Conservation (phyloP, 169 alveolate species). For the Pseudocohnilembus persalinus region DNA sequence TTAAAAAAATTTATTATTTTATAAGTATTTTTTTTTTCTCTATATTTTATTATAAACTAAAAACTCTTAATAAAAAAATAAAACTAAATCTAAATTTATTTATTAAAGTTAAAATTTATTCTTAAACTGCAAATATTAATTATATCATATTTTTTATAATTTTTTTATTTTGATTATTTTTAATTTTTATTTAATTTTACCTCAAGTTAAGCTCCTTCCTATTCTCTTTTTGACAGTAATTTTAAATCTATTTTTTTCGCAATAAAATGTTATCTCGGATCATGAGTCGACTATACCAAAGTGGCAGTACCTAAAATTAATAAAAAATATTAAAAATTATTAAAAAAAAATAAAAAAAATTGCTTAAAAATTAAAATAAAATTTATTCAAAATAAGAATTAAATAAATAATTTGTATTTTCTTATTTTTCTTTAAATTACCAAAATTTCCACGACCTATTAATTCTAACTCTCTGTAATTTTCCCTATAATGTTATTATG, state of each 20-base stretch:
- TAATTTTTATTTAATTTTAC: background rate
- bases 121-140: background rate
- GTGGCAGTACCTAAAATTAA: conserved; percentile 64
- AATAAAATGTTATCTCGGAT: conserved; percentile 48
- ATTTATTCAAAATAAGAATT: too few species aligned
- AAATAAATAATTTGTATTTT: too few species aligned
- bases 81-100: background rate
- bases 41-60: background rate
- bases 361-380: background rate
- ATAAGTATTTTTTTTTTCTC: background rate
- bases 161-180: background rate
- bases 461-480: conserved; percentile 56
- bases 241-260: conserved; percentile 74
- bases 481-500: background rate
- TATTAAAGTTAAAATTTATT: background rate
- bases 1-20: background rate
- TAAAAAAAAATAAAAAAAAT: background rate
- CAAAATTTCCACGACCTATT: conserved; percentile 77
- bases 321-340: background rate
- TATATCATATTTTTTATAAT: background rate
- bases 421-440: background rate
- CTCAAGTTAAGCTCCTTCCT: conserved; percentile 73
- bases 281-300: conserved; percentile 45
- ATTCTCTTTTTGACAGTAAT: conserved; percentile 57
- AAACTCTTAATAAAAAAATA: too few species aligned